Conservation (phyloP, 768 basidiomycete genomes). For the Arthromyces matolae region DNA sequence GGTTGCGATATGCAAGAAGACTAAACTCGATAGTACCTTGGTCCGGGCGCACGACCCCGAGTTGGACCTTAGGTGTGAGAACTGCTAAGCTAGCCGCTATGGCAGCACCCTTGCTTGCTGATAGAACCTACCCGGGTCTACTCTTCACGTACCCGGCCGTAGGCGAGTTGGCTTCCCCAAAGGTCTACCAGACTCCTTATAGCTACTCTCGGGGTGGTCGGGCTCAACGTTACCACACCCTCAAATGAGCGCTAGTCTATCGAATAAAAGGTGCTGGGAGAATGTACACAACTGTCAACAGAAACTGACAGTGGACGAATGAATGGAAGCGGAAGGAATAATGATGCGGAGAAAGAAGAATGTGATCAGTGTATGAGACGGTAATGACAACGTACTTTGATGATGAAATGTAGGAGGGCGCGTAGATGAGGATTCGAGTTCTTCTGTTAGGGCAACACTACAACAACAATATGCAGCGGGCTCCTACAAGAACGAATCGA, state of each 20-base stretch:
- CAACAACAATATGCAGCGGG: no score
- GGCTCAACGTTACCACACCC: neutral
- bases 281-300: neutral
- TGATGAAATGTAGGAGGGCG: no score
- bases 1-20: no score
- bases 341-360: neutral
- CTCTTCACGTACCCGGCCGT: conserved; percentile 1
- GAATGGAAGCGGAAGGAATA: neutral
- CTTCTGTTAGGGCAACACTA: no score
- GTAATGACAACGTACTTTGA: no score
- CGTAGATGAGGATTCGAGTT: no score
- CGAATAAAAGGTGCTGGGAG: neutral
- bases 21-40: neutral
- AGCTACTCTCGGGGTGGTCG: conserved; percentile 1
- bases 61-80: neutral
- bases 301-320: neutral
- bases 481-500: no score
- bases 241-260: neutral
- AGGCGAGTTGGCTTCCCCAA: neutral
- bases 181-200: conserved; percentile 2
- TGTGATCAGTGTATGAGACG: no score
- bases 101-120: neutral
- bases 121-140: neutral
- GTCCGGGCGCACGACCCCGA: neutral
- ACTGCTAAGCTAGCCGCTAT: neutral